phyloP scores from a whole-genome alignment of 2,329 filamentous ascomycete species.

The Trichoderma simmonsii region DNA sequence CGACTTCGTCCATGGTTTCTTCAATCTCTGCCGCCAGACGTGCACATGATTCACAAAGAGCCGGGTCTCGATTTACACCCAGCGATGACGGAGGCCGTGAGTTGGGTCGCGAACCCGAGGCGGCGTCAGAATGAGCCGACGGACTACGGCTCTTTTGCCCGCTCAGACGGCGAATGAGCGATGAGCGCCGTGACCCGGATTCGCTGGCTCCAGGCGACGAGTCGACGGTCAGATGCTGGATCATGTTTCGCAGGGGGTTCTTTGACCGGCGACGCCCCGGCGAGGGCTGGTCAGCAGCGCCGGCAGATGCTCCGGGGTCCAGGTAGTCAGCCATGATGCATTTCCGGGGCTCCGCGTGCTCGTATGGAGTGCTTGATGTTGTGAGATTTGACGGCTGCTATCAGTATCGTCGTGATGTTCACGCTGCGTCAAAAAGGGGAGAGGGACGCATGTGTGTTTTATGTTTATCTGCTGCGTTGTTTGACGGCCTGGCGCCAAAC shows the following conservation, averaged over 20 bases:
- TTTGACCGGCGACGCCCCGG: conserved; percentile 33
- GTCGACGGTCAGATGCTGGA: conserved; percentile 38
- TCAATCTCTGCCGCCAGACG: conserved; percentile 35
- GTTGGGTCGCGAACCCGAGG: conserved; percentile 21
- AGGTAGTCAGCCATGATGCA: conserved; percentile 31
- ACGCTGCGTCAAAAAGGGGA: conserved; percentile 3
- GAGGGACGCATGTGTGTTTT: conserved; percentile 12
- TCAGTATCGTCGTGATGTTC: not conserved
- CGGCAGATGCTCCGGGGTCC: conserved; percentile 26
- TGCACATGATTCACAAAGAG: conserved; percentile 32
- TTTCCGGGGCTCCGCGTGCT: not conserved
- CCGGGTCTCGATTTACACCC: conserved; percentile 29
- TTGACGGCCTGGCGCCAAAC: not conserved
- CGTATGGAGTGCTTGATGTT: not conserved
- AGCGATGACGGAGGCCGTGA: conserved; percentile 21
- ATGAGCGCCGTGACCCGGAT: conserved; percentile 29
- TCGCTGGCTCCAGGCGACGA: conserved; percentile 27
- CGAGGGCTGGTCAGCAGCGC: conserved; percentile 23
- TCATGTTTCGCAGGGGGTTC: conserved; percentile 37
- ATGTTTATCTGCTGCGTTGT: conserved; percentile 4
- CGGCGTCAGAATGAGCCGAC: conserved; percentile 33
- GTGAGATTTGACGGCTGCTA: not conserved
- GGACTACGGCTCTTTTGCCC: conserved; percentile 37
- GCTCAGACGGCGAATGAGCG: conserved; percentile 36
- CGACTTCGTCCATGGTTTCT: conserved; percentile 32